phyloP scores from a whole-genome alignment of 176 grass and related monocot genomes.

The Calamus simplicifolius region DNA sequence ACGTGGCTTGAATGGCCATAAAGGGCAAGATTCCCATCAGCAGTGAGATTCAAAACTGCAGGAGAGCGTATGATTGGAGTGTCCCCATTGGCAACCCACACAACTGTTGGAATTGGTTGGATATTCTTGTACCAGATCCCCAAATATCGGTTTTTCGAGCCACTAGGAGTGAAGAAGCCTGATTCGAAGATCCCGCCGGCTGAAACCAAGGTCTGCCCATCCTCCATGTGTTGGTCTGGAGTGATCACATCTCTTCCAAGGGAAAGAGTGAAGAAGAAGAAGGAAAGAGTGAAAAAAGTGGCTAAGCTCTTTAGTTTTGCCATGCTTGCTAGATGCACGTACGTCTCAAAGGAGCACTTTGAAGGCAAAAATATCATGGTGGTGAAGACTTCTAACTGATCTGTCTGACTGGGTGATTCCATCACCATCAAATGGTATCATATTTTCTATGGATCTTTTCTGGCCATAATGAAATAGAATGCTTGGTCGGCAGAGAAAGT shows the following conservation, averaged over 20 bases:
- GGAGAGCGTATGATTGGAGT: neutral
- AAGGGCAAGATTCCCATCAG: neutral
- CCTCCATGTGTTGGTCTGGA: neutral
- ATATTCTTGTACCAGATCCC: slow-evolving; percentile 1
- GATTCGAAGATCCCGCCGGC: neutral
- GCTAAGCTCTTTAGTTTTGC: no score
- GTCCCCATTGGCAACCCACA: slow-evolving; percentile 7
- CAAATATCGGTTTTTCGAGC: neutral
- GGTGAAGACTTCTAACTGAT: no score
- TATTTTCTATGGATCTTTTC: no score
- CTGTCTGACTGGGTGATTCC: no score
- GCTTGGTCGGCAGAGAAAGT: no score
- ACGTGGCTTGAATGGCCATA: neutral
- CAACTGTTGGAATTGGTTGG: neutral
- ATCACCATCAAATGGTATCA: no score
- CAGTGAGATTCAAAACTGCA: neutral
- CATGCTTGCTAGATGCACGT: no score
- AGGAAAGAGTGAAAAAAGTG: no score
- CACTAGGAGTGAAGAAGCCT: neutral
- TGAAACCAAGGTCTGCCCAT: neutral
- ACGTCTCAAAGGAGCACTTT: no score
- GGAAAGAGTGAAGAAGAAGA: neutral
- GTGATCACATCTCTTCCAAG: neutral
- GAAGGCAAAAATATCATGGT: no score
- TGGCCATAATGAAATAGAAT: no score